A percentile compares a stretch with the other conserved stretches of the same genome.
Evolutionary conservation across 139 green algal species (phyloP).

Genomic region (Nannochloris sp.): DNA sequence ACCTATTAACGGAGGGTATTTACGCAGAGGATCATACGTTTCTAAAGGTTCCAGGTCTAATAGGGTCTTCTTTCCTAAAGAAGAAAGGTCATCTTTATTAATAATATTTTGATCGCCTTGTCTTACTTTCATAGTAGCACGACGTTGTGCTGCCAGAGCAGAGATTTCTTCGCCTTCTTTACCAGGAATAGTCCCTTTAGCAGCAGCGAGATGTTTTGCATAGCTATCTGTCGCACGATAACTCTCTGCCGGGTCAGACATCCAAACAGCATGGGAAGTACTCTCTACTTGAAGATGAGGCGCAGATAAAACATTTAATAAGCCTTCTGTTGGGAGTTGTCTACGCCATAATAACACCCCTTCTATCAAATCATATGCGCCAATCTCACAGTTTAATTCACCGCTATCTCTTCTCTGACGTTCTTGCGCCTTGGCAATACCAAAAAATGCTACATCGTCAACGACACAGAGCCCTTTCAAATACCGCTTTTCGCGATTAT

Average conservation of each 20-base stretch:
- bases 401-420: slow-evolving; percentile 16
- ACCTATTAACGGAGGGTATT: neutral
- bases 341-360: slow-evolving; percentile 49
- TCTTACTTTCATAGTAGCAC: no score
- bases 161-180: no score
- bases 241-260: neutral
- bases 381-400: slow-evolving; percentile 39
- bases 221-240: neutral
- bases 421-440: slow-evolving; percentile 24
- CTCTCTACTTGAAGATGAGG: slow-evolving; percentile 47
- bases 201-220: no score
- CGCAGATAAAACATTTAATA: slow-evolving; percentile 66
- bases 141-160: no score
- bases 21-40: neutral
- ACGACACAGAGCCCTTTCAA: slow-evolving; percentile 67
- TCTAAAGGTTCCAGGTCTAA: neutral
- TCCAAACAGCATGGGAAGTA: neutral
- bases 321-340: slow-evolving; percentile 52
- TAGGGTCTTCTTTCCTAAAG: neutral
- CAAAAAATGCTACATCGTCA: slow-evolving; percentile 72
- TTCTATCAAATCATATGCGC: slow-evolving; percentile 44
- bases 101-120: no score
- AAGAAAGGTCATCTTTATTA: no score
- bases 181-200: no score
- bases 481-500: slow-evolving; percentile 26